Conservation (phyloP, 805 yeast species). For the Hanseniaspora valbyensis region DNA sequence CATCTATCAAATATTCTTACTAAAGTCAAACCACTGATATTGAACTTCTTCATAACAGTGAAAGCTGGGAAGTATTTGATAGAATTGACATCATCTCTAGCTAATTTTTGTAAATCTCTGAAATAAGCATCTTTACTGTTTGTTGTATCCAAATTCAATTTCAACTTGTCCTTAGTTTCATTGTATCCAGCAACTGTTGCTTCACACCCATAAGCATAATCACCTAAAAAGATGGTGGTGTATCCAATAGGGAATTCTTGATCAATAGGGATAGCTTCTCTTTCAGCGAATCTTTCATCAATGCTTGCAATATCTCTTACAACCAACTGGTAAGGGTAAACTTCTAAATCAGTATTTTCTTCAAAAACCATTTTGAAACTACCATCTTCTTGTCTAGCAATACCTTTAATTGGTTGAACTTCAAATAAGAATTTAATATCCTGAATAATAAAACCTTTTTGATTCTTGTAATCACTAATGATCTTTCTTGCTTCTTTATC, state of each 20-base stretch:
- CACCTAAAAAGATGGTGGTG: constrained; percentile 70
- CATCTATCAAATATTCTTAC: constrained; percentile 69
- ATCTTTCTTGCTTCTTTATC: constrained; percentile 33
- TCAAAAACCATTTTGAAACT: constrained; percentile 66
- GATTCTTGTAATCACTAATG: constrained; percentile 35
- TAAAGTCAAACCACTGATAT: constrained; percentile 52
- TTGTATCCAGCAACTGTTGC: constrained; percentile 55
- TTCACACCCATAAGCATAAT: constrained; percentile 75
- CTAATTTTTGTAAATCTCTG: constrained; percentile 50
- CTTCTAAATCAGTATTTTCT: constrained; percentile 32
- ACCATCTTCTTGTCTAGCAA: constrained; percentile 58
- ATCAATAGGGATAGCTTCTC: constrained; percentile 63
- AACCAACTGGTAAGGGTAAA: constrained; percentile 67
- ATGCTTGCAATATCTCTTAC: constrained; percentile 63
- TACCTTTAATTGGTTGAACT: constrained; percentile 68
- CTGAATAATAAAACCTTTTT: constrained; percentile 53
- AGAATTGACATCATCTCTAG: constrained; percentile 43
- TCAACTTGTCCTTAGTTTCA: constrained; percentile 34
- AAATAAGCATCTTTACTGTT: constrained; percentile 45
- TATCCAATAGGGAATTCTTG: constrained; percentile 71
- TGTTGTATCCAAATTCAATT: constrained; percentile 40
- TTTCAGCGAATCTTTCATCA: constrained; percentile 63
- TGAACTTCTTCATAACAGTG: constrained; percentile 49
- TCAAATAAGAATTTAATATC: constrained; percentile 47
- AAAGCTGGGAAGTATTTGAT: constrained; percentile 54